These are phyloP conservation scores for Dryas drummondii DNA, from an alignment of 306 rosid genomes.

Conservation along the genomic window DNA sequence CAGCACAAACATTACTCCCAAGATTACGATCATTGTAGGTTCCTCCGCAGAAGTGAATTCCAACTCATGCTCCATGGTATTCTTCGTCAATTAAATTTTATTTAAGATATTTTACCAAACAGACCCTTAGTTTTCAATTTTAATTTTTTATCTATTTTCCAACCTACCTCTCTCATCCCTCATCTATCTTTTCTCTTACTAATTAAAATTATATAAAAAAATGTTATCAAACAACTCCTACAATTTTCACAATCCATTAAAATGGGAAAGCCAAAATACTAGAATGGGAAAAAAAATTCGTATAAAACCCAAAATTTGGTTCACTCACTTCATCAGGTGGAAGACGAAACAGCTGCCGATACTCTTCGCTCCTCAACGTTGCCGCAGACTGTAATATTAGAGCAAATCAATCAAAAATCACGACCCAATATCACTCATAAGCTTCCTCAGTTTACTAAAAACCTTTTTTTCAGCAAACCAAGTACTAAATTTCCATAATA, in stretches of 20 bases:
- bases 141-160: no score
- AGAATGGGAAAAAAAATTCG: background rate
- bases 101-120: background rate
- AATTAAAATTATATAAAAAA: no score
- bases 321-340: conserved; percentile 81
- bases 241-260: no score
- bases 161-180: no score
- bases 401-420: background rate
- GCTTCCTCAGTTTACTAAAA: background rate
- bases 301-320: conserved; percentile 14
- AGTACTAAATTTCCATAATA: background rate
- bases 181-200: no score
- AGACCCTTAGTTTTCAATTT: no score
- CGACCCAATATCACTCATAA: background rate
- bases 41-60: background rate
- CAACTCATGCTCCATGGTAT: background rate
- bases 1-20: background rate
- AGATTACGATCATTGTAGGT: background rate
- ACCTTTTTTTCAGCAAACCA: background rate
- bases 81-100: background rate
- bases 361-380: conserved; percentile 79
- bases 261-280: background rate
- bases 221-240: no score
- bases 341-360: conserved; percentile 92
- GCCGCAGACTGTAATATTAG: conserved; percentile 43